phyloP scores from a whole-genome alignment of 2,329 filamentous ascomycete genomes.

The Phialemonium atrogriseum region DNA sequence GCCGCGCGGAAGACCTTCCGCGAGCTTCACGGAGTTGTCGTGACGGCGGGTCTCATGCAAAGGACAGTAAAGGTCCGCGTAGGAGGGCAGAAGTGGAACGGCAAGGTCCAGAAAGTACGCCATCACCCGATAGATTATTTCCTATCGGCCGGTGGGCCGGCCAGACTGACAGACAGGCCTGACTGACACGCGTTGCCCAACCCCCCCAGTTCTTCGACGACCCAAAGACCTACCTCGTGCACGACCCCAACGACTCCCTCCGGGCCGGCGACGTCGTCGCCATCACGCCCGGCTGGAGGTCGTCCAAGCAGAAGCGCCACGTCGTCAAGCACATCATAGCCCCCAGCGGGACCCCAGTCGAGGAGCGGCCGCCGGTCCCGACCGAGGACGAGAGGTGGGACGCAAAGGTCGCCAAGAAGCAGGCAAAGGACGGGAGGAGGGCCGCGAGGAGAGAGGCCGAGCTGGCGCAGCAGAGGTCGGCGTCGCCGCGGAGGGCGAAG shows the following conservation, averaged over 20 bases:
- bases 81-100: slow-evolving; percentile 64
- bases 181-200: no score
- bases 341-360: slow-evolving; percentile 54
- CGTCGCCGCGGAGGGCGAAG: no score
- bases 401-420: slow-evolving; percentile 44
- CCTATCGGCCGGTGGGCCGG: no score
- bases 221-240: slow-evolving; percentile 60
- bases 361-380: slow-evolving; percentile 57
- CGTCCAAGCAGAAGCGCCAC: slow-evolving; percentile 60
- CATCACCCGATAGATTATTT: slow-evolving; percentile 1
- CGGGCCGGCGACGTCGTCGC: slow-evolving; percentile 67
- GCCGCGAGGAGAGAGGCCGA: no score
- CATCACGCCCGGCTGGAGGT: slow-evolving; percentile 58
- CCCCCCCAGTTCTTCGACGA: slow-evolving; percentile 54
- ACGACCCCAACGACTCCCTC: slow-evolving; percentile 69
- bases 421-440: slow-evolving; percentile 47
- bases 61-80: slow-evolving; percentile 74
- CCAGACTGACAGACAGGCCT: no score
- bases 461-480: no score
- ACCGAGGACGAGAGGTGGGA: slow-evolving; percentile 52
- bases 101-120: slow-evolving; percentile 60
- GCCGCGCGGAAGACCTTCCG: slow-evolving; percentile 36
- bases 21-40: slow-evolving; percentile 59
- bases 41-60: slow-evolving; percentile 69
- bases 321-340: slow-evolving; percentile 69